phyloP scores from a whole-genome alignment of 805 yeast species.

The Hanseniaspora lachancei region DNA sequence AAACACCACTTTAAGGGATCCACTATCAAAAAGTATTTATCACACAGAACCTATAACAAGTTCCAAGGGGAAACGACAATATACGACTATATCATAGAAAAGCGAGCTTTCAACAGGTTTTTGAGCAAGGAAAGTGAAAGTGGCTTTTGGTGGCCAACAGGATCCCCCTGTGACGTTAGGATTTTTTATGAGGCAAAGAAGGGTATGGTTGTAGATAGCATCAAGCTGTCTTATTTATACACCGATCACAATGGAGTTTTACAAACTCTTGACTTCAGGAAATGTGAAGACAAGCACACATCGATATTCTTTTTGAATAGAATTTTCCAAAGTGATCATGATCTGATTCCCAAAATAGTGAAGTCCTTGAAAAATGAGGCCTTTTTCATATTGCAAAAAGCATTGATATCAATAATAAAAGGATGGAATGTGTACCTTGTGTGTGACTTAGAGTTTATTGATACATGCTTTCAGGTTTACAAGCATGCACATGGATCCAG shows the following conservation, averaged over 20 bases:
- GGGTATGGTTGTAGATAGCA: background rate
- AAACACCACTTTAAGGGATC: too few relatives aligned
- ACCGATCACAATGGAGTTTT: background rate
- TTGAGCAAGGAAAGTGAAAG: background rate
- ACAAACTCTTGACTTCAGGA: background rate
- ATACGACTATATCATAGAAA: background rate
- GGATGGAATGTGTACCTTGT: slow-evolving; percentile 11
- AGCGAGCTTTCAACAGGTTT: background rate
- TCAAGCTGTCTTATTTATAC: background rate
- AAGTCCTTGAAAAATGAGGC: background rate
- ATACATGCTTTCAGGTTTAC: background rate
- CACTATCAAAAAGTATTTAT: background rate
- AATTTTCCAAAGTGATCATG: slow-evolving; percentile 1
- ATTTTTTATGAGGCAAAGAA: background rate
- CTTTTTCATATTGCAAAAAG: background rate
- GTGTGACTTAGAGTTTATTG: slow-evolving; percentile 4
- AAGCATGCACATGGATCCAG: background rate
- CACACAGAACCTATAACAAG: background rate
- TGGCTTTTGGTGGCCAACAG: slow-evolving; percentile 2
- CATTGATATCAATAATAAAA: slow-evolving; percentile 5
- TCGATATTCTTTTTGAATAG: slow-evolving; percentile 6
- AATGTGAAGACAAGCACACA: slow-evolving; percentile 5
- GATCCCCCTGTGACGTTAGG: background rate
- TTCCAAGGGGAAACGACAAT: background rate
- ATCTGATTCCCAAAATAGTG: slow-evolving; percentile 1